Percentiles rank a stretch among this genome's conserved stretches.
Conservation (phyloP, 2,329 filamentous ascomycete genomes). For the Pseudogymnoascus sp. region DNA sequence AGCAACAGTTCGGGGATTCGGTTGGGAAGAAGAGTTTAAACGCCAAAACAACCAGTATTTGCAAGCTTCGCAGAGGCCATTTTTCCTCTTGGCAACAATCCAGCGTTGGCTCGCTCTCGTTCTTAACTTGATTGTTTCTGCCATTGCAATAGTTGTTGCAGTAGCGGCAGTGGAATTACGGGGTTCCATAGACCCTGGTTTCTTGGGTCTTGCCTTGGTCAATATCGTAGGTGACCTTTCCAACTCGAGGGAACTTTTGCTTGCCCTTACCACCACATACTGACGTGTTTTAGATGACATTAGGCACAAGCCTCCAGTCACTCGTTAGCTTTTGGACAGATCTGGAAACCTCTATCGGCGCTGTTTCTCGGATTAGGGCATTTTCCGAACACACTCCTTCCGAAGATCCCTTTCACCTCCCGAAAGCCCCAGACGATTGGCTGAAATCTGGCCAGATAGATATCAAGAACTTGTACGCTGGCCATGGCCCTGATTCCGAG, state of each 20-base stretch:
- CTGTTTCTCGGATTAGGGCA: conserved; percentile 46
- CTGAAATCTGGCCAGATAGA: conserved; percentile 8
- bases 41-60: conserved; percentile 21
- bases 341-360: conserved; percentile 51
- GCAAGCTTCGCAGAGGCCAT: conserved; percentile 37
- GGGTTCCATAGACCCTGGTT: conserved; percentile 11
- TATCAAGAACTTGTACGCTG: conserved; percentile 14
- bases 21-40: conserved; percentile 29
- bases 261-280: not conserved
- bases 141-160: conserved; percentile 26
- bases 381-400: conserved; percentile 38
- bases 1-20: conserved; percentile 39
- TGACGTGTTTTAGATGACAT: not conserved
- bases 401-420: conserved; percentile 28
- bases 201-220: conserved; percentile 34
- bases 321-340: conserved; percentile 43
- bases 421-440: conserved; percentile 9
- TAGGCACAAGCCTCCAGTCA: conserved; percentile 34
- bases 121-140: conserved; percentile 36
- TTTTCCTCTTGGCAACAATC: conserved; percentile 38
- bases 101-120: conserved; percentile 40
- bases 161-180: conserved; percentile 21
- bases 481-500: conserved; percentile 11
- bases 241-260: not conserved
- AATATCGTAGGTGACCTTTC: conserved; percentile 32